phyloP scores from a whole-genome alignment of 768 basidiomycete species.

The Trametes cubensis region DNA sequence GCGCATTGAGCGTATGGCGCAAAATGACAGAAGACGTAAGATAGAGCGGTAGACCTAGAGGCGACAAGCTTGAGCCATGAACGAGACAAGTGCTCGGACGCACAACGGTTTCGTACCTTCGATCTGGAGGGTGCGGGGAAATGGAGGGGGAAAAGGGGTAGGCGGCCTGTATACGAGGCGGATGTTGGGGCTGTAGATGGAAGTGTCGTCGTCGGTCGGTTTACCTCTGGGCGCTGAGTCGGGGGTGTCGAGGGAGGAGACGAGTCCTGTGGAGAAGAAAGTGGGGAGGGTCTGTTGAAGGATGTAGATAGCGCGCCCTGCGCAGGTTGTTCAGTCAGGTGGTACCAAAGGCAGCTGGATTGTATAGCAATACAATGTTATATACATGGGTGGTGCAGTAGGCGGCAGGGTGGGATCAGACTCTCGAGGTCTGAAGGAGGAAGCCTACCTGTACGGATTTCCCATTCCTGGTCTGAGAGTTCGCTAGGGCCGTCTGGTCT shows the following conservation, averaged over 20 bases:
- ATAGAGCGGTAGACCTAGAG: slow-evolving; percentile 69
- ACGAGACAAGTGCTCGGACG: neutral
- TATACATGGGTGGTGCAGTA: slow-evolving; percentile 11
- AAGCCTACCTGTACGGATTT: slow-evolving; percentile 67
- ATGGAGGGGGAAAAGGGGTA: slow-evolving; percentile 61
- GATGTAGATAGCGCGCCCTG: slow-evolving; percentile 73
- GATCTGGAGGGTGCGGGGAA: slow-evolving; percentile 67
- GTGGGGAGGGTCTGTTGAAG: slow-evolving; percentile 70
- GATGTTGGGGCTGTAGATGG: slow-evolving; percentile 66
- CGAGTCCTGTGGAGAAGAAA: slow-evolving; percentile 70
- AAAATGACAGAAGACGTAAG: slow-evolving; percentile 69
- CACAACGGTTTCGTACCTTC: slow-evolving; percentile 55
- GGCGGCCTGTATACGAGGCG: slow-evolving; percentile 73
- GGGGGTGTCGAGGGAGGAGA: slow-evolving; percentile 54
- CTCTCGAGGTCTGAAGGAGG: slow-evolving; percentile 17
- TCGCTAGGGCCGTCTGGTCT: slow-evolving; percentile 19
- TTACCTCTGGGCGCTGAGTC: slow-evolving; percentile 31
- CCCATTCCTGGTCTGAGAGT: slow-evolving; percentile 76
- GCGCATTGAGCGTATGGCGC: slow-evolving; percentile 72
- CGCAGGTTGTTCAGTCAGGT: neutral
- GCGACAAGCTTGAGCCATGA: neutral
- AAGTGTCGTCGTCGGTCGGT: slow-evolving; percentile 34
- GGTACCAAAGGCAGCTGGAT: neutral
- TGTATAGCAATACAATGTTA: neutral
- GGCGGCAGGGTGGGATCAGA: slow-evolving; percentile 36